phyloP scores from a whole-genome alignment of 805 yeast genomes.

The Monosporozyma siamensis region DNA sequence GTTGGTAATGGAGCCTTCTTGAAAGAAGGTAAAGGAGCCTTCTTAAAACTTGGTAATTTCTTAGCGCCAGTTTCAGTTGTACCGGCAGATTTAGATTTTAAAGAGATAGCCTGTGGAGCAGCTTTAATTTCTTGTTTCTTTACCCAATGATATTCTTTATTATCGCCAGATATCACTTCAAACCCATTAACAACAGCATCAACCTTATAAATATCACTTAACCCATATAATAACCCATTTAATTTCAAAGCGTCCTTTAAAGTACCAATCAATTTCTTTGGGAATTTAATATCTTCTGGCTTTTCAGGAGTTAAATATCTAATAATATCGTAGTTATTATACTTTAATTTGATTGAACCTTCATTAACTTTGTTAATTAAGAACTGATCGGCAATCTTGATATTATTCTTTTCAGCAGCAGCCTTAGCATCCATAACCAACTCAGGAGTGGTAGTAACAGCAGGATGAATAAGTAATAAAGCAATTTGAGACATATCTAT shows the following conservation, averaged over 20 bases:
- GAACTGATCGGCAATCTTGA: conserved; percentile 37
- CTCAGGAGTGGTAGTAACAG: conserved; percentile 49
- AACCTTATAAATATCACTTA: conserved; percentile 34
- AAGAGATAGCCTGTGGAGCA: conserved; percentile 25
- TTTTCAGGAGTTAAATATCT: conserved; percentile 50
- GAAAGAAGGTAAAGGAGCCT: conserved; percentile 18
- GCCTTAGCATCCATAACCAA: conserved; percentile 35
- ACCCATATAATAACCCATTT: conserved; percentile 45
- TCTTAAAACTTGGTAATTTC: conserved; percentile 19
- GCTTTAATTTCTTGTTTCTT: conserved; percentile 35
- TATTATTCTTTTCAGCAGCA: conserved; percentile 21
- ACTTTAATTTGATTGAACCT: conserved; percentile 34
- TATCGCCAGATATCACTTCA: conserved; percentile 21
- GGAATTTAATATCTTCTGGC: conserved; percentile 37
- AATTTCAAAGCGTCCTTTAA: conserved; percentile 34
- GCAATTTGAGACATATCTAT: conserved; percentile 9
- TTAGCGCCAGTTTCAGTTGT: conserved; percentile 5
- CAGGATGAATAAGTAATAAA: conserved; percentile 55
- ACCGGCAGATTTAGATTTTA: conserved; percentile 13
- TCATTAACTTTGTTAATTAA: conserved; percentile 51
- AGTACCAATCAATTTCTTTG: conserved; percentile 34
- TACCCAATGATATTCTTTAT: conserved; percentile 40
- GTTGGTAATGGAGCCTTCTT: conserved; percentile 23
- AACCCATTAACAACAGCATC: conserved; percentile 65
- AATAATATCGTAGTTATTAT: conserved; percentile 35